Conservation (phyloP, 176 grass and related monocot genomes). For the Aegilops longissima region DNA sequence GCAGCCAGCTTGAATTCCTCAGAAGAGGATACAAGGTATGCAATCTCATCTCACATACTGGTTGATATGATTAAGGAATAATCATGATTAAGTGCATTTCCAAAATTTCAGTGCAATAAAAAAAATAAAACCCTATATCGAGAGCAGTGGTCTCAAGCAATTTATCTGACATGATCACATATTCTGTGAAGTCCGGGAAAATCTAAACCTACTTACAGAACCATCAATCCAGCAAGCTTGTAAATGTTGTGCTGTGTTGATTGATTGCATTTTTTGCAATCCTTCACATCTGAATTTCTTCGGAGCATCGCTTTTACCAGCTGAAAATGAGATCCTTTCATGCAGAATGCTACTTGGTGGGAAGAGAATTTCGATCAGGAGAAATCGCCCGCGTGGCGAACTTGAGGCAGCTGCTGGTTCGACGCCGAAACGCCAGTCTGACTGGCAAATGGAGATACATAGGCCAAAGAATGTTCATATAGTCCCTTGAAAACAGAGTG, state of each 20-base stretch:
- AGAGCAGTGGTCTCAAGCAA: neutral
- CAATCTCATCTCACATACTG: neutral
- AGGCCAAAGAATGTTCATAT: neutral
- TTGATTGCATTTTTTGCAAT: neutral
- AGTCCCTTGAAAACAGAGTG: neutral
- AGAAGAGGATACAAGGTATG: slow-evolving; percentile 96
- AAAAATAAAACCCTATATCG: neutral
- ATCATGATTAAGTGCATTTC: neutral
- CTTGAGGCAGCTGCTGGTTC: slow-evolving; percentile 33
- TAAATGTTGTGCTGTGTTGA: neutral
- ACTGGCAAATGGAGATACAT: neutral
- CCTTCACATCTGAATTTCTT: neutral
- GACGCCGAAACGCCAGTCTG: neutral
- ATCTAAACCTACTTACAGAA: too few relatives aligned
- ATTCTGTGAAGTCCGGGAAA: neutral
- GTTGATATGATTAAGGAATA: neutral
- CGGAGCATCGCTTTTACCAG: neutral
- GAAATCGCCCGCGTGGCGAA: slow-evolving; percentile 75
- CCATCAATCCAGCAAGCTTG: neutral
- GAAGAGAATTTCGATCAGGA: slow-evolving; percentile 87
- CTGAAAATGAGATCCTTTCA: neutral
- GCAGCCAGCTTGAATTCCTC: slow-evolving; percentile 88
- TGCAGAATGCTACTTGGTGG: slow-evolving; percentile 99
- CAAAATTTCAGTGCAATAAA: neutral
- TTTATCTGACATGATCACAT: neutral